Conservation (phyloP, 129 eudicot species). For the Flaveria ramosissima region DNA sequence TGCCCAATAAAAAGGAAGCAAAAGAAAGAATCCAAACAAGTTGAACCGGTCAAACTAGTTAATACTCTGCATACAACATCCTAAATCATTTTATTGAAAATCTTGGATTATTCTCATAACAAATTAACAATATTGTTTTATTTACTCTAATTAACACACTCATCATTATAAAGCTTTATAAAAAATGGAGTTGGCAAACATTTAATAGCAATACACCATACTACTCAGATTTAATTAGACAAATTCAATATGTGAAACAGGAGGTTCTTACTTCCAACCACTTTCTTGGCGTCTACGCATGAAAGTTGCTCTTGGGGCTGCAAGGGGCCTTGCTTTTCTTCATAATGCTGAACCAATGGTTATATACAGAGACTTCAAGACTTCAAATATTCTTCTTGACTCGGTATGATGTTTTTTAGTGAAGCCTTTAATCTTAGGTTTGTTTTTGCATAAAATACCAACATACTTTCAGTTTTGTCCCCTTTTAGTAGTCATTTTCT, state of each 20-base stretch:
- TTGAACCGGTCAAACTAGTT: neutral
- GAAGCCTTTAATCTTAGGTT: neutral
- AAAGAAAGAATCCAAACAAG: neutral
- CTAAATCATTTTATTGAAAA: neutral
- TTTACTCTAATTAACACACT: neutral
- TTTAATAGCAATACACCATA: neutral
- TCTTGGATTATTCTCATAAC: too few relatives aligned
- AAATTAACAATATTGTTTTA: neutral
- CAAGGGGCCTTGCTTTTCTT: constrained; percentile 88
- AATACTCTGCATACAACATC: neutral
- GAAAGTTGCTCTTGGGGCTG: constrained; percentile 93
- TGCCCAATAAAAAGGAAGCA: neutral
- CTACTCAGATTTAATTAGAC: constrained; percentile 7
- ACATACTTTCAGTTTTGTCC: constrained; percentile 49
- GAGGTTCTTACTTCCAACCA: constrained; percentile 82
- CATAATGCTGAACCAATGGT: constrained; percentile 73
- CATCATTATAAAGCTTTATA: neutral
- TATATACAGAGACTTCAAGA: constrained; percentile 88
- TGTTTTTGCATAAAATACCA: neutral
- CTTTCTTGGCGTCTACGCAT: constrained; percentile 74
- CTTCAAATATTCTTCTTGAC: constrained; percentile 89
- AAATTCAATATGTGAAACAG: constrained; percentile 37
- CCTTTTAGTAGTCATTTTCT: constrained; percentile 17
- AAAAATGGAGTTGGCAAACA: neutral
- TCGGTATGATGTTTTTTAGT: constrained; percentile 46